These are phyloP conservation scores for Ascochyta fabae DNA, from an alignment of 2,329 filamentous ascomycete species.

Conservation along the genomic window DNA sequence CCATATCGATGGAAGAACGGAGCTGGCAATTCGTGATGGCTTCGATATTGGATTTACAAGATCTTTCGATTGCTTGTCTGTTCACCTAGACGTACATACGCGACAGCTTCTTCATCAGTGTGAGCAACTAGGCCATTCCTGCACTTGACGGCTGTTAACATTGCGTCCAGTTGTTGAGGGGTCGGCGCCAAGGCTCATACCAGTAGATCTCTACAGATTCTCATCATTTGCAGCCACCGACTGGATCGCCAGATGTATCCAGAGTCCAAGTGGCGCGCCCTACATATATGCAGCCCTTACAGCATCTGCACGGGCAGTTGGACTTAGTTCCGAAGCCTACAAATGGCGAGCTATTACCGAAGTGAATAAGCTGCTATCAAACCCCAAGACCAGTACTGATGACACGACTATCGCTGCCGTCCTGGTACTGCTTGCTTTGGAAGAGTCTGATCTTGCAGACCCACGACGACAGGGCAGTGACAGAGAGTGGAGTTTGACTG, in stretches of 20 bases:
- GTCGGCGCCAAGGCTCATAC: conserved; percentile 32
- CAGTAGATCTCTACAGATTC: conserved; percentile 33
- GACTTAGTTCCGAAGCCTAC: conserved; percentile 32
- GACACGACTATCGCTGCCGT: conserved; percentile 45
- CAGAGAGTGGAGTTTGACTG: conserved; percentile 26
- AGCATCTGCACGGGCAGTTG: conserved; percentile 24
- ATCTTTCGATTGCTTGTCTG: conserved; percentile 35
- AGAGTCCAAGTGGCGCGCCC: conserved; percentile 32
- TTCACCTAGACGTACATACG: conserved; percentile 27
- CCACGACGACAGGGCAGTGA: conserved; percentile 21
- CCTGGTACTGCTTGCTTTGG: conserved; percentile 40
- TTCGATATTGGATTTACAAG: conserved; percentile 25
- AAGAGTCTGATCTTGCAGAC: conserved; percentile 38
- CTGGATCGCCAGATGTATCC: conserved; percentile 36
- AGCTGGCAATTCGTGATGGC: conserved; percentile 14
- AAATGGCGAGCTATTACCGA: conserved; percentile 38
- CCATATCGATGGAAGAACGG: conserved; percentile 1
- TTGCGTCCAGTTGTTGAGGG: conserved; percentile 28
- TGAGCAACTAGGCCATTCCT: conserved; percentile 20
- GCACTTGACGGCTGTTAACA: neutral
- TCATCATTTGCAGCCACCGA: conserved; percentile 28
- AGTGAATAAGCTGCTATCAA: conserved; percentile 36
- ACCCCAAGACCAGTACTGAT: conserved; percentile 29
- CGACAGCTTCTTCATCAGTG: conserved; percentile 36
- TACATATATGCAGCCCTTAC: conserved; percentile 42